A percentile compares a stretch with the other conserved stretches of the same genome.
phyloP scores from a whole-genome alignment of 2,329 filamentous ascomycete genomes.

The Neonectria neomacrospora region DNA sequence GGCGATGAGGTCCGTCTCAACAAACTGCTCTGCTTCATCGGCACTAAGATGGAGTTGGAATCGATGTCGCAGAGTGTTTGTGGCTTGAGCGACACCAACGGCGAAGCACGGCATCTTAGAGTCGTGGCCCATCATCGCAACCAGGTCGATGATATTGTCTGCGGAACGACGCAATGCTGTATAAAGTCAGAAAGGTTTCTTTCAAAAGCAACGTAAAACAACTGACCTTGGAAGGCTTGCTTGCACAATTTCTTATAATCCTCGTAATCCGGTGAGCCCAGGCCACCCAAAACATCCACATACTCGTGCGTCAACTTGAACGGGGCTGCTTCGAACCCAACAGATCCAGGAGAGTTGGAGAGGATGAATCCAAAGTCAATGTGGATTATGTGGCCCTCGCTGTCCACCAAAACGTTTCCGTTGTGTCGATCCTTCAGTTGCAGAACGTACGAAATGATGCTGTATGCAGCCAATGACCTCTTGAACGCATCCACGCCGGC shows the following conservation, averaged over 20 bases:
- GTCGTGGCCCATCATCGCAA: conserved; percentile 85
- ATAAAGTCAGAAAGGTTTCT: conserved; percentile 21
- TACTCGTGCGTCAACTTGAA: conserved; percentile 91
- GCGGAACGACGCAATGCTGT: conserved; percentile 79
- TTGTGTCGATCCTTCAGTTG: conserved; percentile 90
- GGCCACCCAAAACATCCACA: conserved; percentile 82
- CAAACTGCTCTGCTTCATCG: conserved; percentile 83
- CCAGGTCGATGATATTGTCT: conserved; percentile 83
- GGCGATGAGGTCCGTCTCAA: conserved; percentile 80
- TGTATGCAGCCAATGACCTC: conserved; percentile 84
- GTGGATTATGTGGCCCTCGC: conserved; percentile 86
- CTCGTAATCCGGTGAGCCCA: conserved; percentile 75
- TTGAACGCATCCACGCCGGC: conserved; percentile 83
- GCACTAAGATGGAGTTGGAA: conserved; percentile 86
- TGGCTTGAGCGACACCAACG: conserved; percentile 77
- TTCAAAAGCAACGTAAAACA: not conserved
- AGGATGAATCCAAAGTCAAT: conserved; percentile 94
- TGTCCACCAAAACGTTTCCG: conserved; percentile 87
- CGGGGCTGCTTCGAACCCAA: conserved; percentile 86
- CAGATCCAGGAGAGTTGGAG: conserved; percentile 84
- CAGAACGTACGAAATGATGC: conserved; percentile 84
- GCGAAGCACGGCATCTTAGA: conserved; percentile 88
- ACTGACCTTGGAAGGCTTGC: conserved; percentile 80
- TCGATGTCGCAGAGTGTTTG: conserved; percentile 74
- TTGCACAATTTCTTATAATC: conserved; percentile 85